Conservation (phyloP, 106 monocot species). For the Acorus gramineus region DNA sequence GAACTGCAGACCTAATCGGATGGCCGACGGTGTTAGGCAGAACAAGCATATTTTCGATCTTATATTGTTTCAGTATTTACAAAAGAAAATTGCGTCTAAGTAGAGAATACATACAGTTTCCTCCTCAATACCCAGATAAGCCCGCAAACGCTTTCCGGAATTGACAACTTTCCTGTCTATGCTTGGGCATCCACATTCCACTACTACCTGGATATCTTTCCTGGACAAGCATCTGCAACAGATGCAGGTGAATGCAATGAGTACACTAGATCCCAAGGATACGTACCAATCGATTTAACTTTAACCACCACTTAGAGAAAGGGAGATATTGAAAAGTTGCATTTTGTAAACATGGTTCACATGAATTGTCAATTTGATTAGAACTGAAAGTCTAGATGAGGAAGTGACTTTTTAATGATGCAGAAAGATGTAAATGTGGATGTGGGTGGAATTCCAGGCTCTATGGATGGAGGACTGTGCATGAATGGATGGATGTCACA, state of each 20-base stretch:
- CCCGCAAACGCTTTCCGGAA: constrained; percentile 83
- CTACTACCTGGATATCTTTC: constrained; percentile 56
- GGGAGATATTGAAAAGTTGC: no score
- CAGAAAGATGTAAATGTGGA: no score
- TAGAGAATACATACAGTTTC: constrained; percentile 42
- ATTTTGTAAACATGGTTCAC: no score
- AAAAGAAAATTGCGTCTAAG: background rate
- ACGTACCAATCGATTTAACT: background rate
- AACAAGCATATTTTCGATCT: no score
- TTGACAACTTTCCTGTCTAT: constrained; percentile 87
- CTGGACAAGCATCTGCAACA: constrained; percentile 65
- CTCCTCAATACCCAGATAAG: constrained; percentile 80
- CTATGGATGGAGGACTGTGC: no score
- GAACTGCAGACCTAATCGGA: constrained; percentile 56
- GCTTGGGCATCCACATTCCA: constrained; percentile 73
- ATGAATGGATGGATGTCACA: no score
- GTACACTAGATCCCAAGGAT: background rate
- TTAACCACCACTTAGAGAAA: background rate
- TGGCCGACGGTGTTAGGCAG: background rate
- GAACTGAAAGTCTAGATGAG: no score
- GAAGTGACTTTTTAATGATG: no score
- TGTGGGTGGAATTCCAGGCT: no score
- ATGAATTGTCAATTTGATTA: no score
- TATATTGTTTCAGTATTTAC: no score
- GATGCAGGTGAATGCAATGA: background rate